A percentile compares a stretch with the other conserved stretches of the same genome.
Conservation (phyloP, 192 early-diverging fungal species). For the Coemansia sp. region DNA sequence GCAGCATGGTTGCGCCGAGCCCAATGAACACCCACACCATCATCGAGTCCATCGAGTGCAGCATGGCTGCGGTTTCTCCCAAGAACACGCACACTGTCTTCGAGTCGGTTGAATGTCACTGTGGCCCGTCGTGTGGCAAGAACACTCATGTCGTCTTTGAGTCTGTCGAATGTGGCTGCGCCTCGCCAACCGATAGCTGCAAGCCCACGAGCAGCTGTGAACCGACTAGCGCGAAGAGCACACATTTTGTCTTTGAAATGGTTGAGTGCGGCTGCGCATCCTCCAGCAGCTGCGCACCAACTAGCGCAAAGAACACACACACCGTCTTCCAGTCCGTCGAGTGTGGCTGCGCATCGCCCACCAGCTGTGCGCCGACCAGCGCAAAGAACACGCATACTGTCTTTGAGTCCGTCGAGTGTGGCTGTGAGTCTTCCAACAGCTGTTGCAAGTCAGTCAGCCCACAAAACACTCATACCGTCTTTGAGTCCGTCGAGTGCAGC, state of each 20-base stretch:
- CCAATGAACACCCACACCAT: conserved; percentile 5
- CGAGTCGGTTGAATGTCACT: conserved; percentile 18
- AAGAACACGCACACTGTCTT: conserved; percentile 30
- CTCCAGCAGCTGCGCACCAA: background rate
- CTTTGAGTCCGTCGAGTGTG: conserved; percentile 2
- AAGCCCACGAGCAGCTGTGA: background rate
- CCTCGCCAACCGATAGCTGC: background rate
- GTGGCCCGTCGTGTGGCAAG: conserved; percentile 4
- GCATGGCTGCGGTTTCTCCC: background rate
- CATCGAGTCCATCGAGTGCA: conserved; percentile 13
- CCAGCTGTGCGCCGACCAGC: background rate
- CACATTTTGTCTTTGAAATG: background rate
- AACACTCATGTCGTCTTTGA: conserved; percentile 10
- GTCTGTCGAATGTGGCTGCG: conserved; percentile 8
- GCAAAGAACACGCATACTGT: background rate
- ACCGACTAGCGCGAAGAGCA: conserved; percentile 1
- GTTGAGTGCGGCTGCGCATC: background rate
- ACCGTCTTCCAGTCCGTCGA: conserved; percentile 18
- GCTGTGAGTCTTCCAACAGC: background rate
- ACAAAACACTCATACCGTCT: conserved; percentile 1
- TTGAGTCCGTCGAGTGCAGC: conserved; percentile 12
- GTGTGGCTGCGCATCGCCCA: background rate
- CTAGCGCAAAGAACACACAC: conserved; percentile 11
- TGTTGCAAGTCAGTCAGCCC: background rate
- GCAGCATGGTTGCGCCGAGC: background rate